Evolutionary conservation across 208 protist species (phyloP), one percentile per base, ranked within the genome.

Genomic region (Strigomonas culicis): DNA sequence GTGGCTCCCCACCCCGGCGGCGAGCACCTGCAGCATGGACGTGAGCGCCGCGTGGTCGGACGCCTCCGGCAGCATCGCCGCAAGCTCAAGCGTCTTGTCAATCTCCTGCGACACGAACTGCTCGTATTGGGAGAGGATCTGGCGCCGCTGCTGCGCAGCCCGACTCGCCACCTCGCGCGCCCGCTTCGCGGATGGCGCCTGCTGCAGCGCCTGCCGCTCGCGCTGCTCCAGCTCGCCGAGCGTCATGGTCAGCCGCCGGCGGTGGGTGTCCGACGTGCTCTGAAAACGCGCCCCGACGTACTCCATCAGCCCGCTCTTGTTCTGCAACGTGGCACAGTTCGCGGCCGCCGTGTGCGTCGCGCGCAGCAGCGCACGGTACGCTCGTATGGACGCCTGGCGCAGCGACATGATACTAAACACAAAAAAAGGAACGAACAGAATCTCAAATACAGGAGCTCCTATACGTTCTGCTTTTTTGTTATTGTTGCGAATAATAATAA

Each of bases 1-100:
- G 7, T 11, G 39, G 52, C 90, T 92, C 0, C 88, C 88, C 2
- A 92, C 77, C 27, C 82, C 79, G 1, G 88, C 82, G 6, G 80
- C 78, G 13, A 94, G 69, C 4, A 87, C 81, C 41, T 90, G 85
- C 43, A 94, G 63, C 19, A 94, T 74, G n/a, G 85, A 92, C 8
- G 77, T 84, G 6, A 92, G 74, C 10, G 76, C 63, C 11, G 47
- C 59, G 34, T 87, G 80, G 11, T 59, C 83, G 2, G 73, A 34
- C 1, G 85, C 85, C 17, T 70, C 44, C 11, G 70, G 66, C 3
- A 94, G 41, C 19, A 72, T 36, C 19, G 75, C 59, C 0, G 81
- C 66, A 6, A 88, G 28, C 25, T 63, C 63, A 1, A 64, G 73
- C 19, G 75, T 74, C 3, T 75, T 34, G 56, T 87, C 66, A 46